A percentile compares a stretch with the other conserved stretches of the same genome.
Evolutionary conservation across 2,329 filamentous ascomycete genomes (phyloP).

Genomic region (Dactylellina cionopaga): DNA sequence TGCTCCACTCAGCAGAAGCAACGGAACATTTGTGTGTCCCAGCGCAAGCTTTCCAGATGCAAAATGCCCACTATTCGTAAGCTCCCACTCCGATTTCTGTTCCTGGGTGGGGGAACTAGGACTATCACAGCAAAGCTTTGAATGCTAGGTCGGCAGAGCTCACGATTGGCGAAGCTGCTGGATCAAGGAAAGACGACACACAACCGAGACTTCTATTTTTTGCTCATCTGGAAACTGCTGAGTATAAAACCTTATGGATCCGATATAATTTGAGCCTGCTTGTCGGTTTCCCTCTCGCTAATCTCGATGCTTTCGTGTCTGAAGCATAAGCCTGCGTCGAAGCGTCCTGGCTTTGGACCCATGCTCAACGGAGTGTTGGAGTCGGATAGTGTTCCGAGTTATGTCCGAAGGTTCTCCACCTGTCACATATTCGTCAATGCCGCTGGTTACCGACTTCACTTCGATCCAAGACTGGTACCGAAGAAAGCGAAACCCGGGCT

Average conservation of each 20-base stretch:
- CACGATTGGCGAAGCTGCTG: neutral
- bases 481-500: no score
- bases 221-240: neutral
- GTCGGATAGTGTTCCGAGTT: no score
- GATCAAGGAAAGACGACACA: neutral
- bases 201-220: no score
- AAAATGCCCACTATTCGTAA: conserved; percentile 7
- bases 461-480: no score
- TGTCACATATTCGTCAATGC: no score
- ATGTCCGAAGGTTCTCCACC: no score
- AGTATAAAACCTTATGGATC: neutral
- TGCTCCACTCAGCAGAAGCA: conserved; percentile 1
- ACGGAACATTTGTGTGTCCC: neutral
- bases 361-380: no score
- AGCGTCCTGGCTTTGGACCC: no score
- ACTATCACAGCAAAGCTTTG: neutral
- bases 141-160: neutral
- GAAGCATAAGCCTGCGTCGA: no score
- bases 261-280: neutral
- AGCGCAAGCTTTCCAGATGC: neutral
- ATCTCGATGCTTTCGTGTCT: neutral
- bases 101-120: neutral
- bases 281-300: neutral
- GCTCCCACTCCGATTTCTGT: neutral
- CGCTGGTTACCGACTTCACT: no score